A percentile compares a stretch with the other conserved stretches of the same genome.
These are phyloP conservation scores for Podospora sp. DNA, from an alignment of 495 filamentous ascomycete species.

Conservation along the genomic window DNA sequence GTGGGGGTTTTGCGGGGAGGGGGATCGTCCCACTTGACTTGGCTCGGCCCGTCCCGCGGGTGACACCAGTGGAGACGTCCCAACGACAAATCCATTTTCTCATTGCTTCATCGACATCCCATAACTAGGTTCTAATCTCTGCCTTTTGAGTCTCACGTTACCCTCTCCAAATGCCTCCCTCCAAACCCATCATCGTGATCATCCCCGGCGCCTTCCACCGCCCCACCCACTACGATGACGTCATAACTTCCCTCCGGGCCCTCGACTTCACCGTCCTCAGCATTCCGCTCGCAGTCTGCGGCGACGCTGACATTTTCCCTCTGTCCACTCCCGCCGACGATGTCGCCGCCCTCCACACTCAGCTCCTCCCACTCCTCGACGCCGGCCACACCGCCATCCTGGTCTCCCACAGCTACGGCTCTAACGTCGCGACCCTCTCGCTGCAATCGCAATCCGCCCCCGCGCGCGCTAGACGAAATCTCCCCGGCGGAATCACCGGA, in stretches of 20 bases:
- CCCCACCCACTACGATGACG: constrained; percentile 9
- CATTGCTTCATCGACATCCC: no score
- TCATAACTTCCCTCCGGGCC: constrained; percentile 9
- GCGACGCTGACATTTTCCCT: background rate
- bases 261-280: constrained; percentile 15
- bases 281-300: constrained; percentile 9
- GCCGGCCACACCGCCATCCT: constrained; percentile 3
- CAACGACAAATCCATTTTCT: no score
- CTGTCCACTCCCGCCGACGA: constrained; percentile 11
- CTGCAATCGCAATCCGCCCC: background rate
- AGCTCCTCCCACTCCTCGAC: constrained; percentile 13
- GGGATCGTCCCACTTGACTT: no score
- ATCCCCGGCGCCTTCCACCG: constrained; percentile 21
- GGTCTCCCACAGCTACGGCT: constrained; percentile 18
- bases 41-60: no score
- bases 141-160: no score
- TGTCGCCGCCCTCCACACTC: constrained; percentile 1
- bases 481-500: background rate
- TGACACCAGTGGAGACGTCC: no score
- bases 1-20: no score
- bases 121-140: no score
- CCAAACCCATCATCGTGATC: constrained; percentile 18
- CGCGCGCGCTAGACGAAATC: background rate
- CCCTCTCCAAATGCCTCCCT: background rate
- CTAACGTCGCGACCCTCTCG: background rate